Percentiles rank a stretch among this genome's conserved stretches.
Conservation (phyloP, 2,329 filamentous ascomycete genomes). For the Pseudocercospora vitis region DNA sequence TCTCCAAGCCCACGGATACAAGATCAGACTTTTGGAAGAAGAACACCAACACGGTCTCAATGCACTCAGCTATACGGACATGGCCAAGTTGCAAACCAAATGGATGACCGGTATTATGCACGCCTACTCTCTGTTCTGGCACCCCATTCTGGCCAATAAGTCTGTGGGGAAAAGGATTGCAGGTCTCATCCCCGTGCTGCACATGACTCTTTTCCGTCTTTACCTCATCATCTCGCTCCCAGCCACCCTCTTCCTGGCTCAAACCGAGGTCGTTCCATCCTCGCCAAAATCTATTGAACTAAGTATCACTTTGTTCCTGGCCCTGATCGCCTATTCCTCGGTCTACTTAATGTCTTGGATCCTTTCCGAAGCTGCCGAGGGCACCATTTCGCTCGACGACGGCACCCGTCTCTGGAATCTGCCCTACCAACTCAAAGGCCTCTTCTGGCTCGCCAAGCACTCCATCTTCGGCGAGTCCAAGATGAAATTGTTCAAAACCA, state of each 20-base stretch:
- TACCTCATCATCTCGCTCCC: conserved; percentile 20
- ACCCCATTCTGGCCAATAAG: conserved; percentile 21
- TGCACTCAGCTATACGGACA: conserved; percentile 22
- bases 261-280: conserved; percentile 12
- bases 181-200: conserved; percentile 22
- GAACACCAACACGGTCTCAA: conserved; percentile 24
- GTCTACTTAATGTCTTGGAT: conserved; percentile 19
- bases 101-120: conserved; percentile 26
- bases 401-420: conserved; percentile 23
- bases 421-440: conserved; percentile 23
- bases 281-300: conserved; percentile 11
- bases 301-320: conserved; percentile 12
- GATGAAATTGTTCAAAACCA: conserved; percentile 20
- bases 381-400: conserved; percentile 19
- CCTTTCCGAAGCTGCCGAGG: conserved; percentile 16
- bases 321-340: conserved; percentile 17
- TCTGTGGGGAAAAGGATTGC: conserved; percentile 34
- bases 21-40: conserved; percentile 17
- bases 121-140: conserved; percentile 20
- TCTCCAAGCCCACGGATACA: conserved; percentile 21
- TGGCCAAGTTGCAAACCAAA: conserved; percentile 23
- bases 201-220: conserved; percentile 19
- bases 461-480: conserved; percentile 21
- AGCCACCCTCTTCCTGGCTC: conserved; percentile 12
- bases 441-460: conserved; percentile 21